phyloP scores from a whole-genome alignment of 2,329 filamentous ascomycete species.

The Epichloe sp. region DNA sequence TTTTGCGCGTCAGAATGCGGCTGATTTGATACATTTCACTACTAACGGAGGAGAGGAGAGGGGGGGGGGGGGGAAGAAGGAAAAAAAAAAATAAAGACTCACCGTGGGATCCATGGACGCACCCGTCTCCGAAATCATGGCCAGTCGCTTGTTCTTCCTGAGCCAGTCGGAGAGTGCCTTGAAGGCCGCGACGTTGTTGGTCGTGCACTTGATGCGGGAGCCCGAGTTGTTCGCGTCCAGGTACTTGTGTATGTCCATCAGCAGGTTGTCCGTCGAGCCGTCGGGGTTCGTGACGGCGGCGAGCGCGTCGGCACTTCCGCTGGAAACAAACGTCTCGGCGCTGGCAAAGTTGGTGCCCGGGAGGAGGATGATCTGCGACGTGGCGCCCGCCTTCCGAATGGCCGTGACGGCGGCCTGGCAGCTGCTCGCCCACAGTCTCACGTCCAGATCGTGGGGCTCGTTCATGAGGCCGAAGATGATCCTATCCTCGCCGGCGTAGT shows the following conservation, averaged over 20 bases:
- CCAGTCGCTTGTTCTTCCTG: slow-evolving; percentile 31
- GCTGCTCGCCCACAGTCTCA: slow-evolving; percentile 43
- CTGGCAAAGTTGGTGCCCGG: slow-evolving; percentile 47
- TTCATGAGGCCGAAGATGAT: slow-evolving; percentile 56
- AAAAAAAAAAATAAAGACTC: slow-evolving; percentile 7
- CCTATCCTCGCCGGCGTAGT: slow-evolving; percentile 41
- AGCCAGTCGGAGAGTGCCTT: slow-evolving; percentile 32
- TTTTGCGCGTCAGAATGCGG: background rate
- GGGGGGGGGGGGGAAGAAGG: too few relatives aligned
- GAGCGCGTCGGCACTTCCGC: slow-evolving; percentile 37
- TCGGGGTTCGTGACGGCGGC: slow-evolving; percentile 44
- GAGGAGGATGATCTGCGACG: slow-evolving; percentile 45
- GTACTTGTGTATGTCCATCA: slow-evolving; percentile 49
- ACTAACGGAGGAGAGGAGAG: background rate
- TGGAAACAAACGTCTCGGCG: slow-evolving; percentile 33
- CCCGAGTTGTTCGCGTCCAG: slow-evolving; percentile 45
- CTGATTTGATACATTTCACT: too few relatives aligned
- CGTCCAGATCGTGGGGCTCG: slow-evolving; percentile 49
- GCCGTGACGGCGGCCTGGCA: slow-evolving; percentile 51
- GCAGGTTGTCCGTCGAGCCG: slow-evolving; percentile 39
- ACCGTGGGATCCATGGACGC: slow-evolving; percentile 29
- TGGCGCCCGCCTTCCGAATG: slow-evolving; percentile 52
- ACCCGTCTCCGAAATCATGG: slow-evolving; percentile 40
- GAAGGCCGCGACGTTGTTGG: slow-evolving; percentile 38
- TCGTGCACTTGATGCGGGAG: slow-evolving; percentile 36